Conservation (phyloP, 805 yeast species). For the Brettanomyces bruxellensis region DNA sequence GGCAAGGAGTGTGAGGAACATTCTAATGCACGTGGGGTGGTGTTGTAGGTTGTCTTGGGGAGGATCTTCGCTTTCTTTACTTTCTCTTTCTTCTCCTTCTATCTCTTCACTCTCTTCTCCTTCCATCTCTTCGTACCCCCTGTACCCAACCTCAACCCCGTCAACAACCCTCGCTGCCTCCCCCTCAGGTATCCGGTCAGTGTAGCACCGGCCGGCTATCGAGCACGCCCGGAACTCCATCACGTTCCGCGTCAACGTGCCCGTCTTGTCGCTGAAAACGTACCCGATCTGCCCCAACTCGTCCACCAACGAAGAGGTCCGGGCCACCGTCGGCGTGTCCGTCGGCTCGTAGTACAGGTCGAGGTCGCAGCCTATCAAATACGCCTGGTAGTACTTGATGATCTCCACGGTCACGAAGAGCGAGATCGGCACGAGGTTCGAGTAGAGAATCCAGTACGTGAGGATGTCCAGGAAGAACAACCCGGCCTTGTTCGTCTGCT, state of each 20-base stretch:
- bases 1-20: slow-evolving; percentile 75
- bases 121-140: slow-evolving; percentile 57
- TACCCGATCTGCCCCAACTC: slow-evolving; percentile 96
- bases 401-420: slow-evolving; percentile 93
- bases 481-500: slow-evolving; percentile 55
- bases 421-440: slow-evolving; percentile 96
- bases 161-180: slow-evolving; percentile 59
- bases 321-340: slow-evolving; percentile 90
- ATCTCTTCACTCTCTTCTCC: slow-evolving; percentile 42
- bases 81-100: slow-evolving; percentile 27
- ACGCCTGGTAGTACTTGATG: slow-evolving; percentile 92
- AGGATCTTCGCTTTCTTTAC: background rate
- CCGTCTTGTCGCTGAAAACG: slow-evolving; percentile 95
- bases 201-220: slow-evolving; percentile 86
- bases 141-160: slow-evolving; percentile 74
- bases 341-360: slow-evolving; percentile 84
- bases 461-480: slow-evolving; percentile 79
- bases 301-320: slow-evolving; percentile 93
- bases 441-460: slow-evolving; percentile 93
- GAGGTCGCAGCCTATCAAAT: slow-evolving; percentile 84
- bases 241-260: slow-evolving; percentile 89
- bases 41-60: background rate
- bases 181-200: slow-evolving; percentile 87
- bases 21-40: slow-evolving; percentile 43
- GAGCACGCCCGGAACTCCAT: slow-evolving; percentile 96